Conservation (phyloP, 495 filamentous ascomycete genomes). For the Patellaria atrata region DNA sequence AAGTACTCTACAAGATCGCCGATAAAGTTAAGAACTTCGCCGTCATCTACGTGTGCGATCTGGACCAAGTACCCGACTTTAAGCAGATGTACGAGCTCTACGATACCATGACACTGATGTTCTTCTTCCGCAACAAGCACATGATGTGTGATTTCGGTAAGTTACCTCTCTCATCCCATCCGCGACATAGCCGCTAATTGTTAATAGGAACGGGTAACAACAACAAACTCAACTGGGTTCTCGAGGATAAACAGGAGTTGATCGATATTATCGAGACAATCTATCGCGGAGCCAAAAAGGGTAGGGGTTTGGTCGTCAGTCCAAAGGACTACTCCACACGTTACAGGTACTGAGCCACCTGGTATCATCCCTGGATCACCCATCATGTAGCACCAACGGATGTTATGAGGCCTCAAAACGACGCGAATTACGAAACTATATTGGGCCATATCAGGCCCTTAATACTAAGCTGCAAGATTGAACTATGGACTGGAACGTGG, state of each 20-base stretch:
- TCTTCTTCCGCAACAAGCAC: conserved; percentile 97
- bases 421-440: no score
- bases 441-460: no score
- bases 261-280: conserved; percentile 98
- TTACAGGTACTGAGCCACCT: conserved; percentile 16
- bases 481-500: no score
- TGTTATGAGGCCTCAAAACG: no score
- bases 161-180: neutral
- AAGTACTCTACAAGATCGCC: conserved; percentile 33
- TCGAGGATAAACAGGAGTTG: conserved; percentile 96
- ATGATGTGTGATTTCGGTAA: conserved; percentile 90
- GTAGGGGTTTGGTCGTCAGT: conserved; percentile 85
- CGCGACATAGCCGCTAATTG: neutral
- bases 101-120: conserved; percentile 50
- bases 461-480: no score
- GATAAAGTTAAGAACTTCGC: conserved; percentile 82
- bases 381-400: no score
- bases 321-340: conserved; percentile 50
- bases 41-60: conserved; percentile 92
- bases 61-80: conserved; percentile 93
- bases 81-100: conserved; percentile 74
- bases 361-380: no score
- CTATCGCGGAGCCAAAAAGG: conserved; percentile 94
- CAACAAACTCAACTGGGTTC: conserved; percentile 93
- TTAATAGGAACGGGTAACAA: conserved; percentile 72